A percentile compares a stretch with the other conserved stretches of the same genome.
These are phyloP conservation scores for Cytospora mali DNA, from an alignment of 2,329 filamentous ascomycete species.

Conservation along the genomic window DNA sequence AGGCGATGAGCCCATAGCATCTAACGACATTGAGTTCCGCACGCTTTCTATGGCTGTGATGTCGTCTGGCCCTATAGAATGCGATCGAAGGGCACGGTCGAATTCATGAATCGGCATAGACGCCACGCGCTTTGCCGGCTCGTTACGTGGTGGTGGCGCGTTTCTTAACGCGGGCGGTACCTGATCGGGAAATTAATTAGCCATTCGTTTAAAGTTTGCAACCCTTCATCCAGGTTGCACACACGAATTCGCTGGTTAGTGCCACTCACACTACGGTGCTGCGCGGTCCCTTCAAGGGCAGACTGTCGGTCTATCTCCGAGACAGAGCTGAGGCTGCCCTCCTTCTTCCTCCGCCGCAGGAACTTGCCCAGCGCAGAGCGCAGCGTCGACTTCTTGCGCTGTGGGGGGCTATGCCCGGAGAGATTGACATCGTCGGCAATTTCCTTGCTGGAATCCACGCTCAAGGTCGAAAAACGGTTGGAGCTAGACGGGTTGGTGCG, in stretches of 20 bases:
- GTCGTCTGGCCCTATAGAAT: constrained; percentile 61
- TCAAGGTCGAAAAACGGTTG: constrained; percentile 52
- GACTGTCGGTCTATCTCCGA: constrained; percentile 35
- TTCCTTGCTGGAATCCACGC: constrained; percentile 43
- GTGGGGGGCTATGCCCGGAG: constrained; percentile 40
- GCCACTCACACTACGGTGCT: constrained; percentile 55
- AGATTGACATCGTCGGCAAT: constrained; percentile 32
- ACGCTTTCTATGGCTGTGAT: constrained; percentile 56
- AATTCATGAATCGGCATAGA: constrained; percentile 64
- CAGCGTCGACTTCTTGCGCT: constrained; percentile 61
- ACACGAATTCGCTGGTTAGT: background rate
- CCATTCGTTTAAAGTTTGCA: background rate
- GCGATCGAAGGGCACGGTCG: constrained; percentile 62
- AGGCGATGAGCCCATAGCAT: constrained; percentile 38
- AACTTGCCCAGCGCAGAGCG: constrained; percentile 58
- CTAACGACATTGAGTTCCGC: constrained; percentile 55
- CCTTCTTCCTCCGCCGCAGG: constrained; percentile 61
- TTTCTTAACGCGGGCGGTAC: constrained; percentile 22
- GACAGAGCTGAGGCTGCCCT: constrained; percentile 37
- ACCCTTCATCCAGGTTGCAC: too few relatives aligned
- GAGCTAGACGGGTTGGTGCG: constrained; percentile 45
- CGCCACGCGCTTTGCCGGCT: constrained; percentile 54
- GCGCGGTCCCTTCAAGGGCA: constrained; percentile 35
- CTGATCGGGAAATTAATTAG: constrained; percentile 12
- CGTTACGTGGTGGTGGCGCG: constrained; percentile 33